These are phyloP conservation scores for Aspergillus pseudoviridinutans DNA, from an alignment of 2,329 filamentous ascomycete genomes.

Conservation along the genomic window DNA sequence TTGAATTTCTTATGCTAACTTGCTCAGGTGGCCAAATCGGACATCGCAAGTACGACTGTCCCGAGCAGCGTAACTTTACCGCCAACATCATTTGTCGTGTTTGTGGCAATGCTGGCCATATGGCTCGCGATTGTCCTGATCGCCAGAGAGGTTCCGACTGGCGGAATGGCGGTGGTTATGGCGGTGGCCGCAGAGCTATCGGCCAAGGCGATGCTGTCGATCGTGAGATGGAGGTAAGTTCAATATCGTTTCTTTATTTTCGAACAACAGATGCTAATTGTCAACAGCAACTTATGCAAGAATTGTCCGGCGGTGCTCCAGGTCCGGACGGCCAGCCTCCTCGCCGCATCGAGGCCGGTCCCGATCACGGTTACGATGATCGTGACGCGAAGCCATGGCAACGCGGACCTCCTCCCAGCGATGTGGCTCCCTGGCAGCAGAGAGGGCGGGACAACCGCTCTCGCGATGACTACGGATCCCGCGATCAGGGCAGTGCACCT, in stretches of 20 bases:
- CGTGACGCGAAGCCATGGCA: slow-evolving; percentile 79
- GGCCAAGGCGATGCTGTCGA: slow-evolving; percentile 80
- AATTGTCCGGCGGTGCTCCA: slow-evolving; percentile 72
- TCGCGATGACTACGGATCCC: slow-evolving; percentile 45
- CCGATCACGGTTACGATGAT: slow-evolving; percentile 51
- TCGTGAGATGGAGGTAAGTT: slow-evolving; percentile 84
- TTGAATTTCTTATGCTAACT: neutral
- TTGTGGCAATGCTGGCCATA: slow-evolving; percentile 95
- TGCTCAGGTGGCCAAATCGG: slow-evolving; percentile 79
- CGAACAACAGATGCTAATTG: slow-evolving; percentile 40
- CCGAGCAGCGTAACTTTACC: slow-evolving; percentile 97
- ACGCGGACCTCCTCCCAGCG: slow-evolving; percentile 69
- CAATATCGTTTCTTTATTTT: neutral
- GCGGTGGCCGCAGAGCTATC: slow-evolving; percentile 57
- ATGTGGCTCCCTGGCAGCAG: slow-evolving; percentile 73
- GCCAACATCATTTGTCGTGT: slow-evolving; percentile 98
- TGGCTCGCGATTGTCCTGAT: slow-evolving; percentile 97
- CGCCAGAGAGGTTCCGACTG: slow-evolving; percentile 85
- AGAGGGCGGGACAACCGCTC: slow-evolving; percentile 52
- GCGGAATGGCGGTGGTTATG: slow-evolving; percentile 68
- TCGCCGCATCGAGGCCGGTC: slow-evolving; percentile 82
- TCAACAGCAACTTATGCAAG: slow-evolving; percentile 87
- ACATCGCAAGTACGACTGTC: slow-evolving; percentile 97
- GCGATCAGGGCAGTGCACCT: slow-evolving; percentile 33
- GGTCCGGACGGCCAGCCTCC: slow-evolving; percentile 57